Conservation (phyloP, 805 yeast genomes). For the Ogataea salicorniae region DNA sequence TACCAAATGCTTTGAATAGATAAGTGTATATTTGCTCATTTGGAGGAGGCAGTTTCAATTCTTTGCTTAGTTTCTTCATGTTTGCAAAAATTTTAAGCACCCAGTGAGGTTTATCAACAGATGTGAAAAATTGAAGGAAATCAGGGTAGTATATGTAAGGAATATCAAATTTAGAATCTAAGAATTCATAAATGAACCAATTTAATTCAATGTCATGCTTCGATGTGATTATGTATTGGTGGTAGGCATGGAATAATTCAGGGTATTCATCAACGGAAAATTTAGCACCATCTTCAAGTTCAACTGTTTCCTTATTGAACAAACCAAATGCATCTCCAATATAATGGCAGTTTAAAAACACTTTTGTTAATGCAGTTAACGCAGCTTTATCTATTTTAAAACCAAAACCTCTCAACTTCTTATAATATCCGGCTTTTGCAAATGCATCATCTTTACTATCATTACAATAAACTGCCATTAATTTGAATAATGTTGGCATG, state of each 20-base stretch:
- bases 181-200: constrained; percentile 53
- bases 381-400: constrained; percentile 34
- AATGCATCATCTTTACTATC: constrained; percentile 12
- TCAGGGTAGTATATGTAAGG: constrained; percentile 58
- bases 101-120: constrained; percentile 50
- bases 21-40: constrained; percentile 52
- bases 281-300: constrained; percentile 9
- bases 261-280: constrained; percentile 14
- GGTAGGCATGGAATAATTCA: constrained; percentile 31
- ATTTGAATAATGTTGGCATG: constrained; percentile 22
- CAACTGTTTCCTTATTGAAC: constrained; percentile 36
- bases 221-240: constrained; percentile 37
- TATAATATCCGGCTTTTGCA: constrained; percentile 30
- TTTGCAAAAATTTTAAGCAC: constrained; percentile 59
- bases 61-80: constrained; percentile 49
- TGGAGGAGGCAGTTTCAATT: constrained; percentile 48
- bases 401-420: constrained; percentile 38
- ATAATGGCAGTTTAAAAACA: constrained; percentile 32
- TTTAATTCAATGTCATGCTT: constrained; percentile 43
- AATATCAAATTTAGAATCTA: constrained; percentile 49
- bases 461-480: constrained; percentile 20
- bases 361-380: constrained; percentile 33
- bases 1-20: constrained; percentile 58
- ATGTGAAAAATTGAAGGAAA: constrained; percentile 51
- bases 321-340: constrained; percentile 38